Evolutionary conservation across 192 early-diverging fungal genomes (phyloP), one percentile per base, ranked within the genome.

Genomic region (Rhizoclosmatium globosum): DNA sequence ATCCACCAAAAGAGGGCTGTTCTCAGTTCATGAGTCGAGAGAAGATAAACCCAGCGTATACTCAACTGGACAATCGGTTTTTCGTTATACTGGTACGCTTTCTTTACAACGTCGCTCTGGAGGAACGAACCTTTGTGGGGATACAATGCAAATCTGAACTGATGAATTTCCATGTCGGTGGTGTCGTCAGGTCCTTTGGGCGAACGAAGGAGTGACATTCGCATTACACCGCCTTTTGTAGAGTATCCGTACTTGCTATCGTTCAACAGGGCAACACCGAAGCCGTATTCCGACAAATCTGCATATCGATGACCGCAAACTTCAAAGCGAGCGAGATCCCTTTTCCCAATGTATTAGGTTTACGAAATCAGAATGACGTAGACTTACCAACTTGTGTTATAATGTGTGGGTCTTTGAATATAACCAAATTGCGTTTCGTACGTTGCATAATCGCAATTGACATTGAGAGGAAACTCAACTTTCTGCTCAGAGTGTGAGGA

Each of bases 201-300:
- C 1, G 96, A 85, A 21, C 96, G 89, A 64, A 99, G 82, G 7
- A 99, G 77, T 11, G 94, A 94, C 73, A 99, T 83, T 0, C 93
- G 81, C 85, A 98, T 94, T 3, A 89, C 85, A 78, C 94, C 94
- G 9, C 83, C 92, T 74, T 94, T 90, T 39, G 92, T 92, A 3
- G 95, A 87, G 79, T 94, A 95, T 15, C 98, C 98, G 84, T 96
- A 99, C 81, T 99, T 99, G 90, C 94, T 92, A 82, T 99, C 97
- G 80, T 97, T 99, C 71, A 98, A 81, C 59, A 99, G 79, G 0
- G 97, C 94, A 7, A 98, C 93, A 44, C 98, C 98, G 82, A 94
- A 98, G 0, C 98, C 96, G 74, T 89, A 94, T 79, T 99, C 97
- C 0, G 95, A 96, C 19, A 96, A 85, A 68, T 99, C 98, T 7